These are phyloP conservation scores for Ogataea neopini DNA, from an alignment of 805 yeast species.

Conservation along the genomic window DNA sequence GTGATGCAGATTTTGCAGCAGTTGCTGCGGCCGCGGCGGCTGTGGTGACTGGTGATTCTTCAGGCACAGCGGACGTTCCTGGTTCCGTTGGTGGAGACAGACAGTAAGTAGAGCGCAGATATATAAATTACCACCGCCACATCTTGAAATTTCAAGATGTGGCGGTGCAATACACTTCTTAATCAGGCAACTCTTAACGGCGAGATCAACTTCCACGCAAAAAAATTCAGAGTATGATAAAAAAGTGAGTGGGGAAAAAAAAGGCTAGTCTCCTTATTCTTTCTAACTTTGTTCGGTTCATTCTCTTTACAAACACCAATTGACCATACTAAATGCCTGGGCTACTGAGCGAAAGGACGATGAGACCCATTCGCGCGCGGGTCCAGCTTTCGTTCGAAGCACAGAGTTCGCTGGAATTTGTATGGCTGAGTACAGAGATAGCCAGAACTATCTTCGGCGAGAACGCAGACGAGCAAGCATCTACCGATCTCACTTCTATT, in stretches of 20 bases:
- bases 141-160: constrained; percentile 8
- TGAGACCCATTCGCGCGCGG: constrained; percentile 16
- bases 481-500: background rate
- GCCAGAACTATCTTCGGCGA: constrained; percentile 18
- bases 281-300: background rate
- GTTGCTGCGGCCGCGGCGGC: constrained; percentile 37
- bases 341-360: constrained; percentile 4
- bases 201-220: background rate
- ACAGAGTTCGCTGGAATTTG: constrained; percentile 21
- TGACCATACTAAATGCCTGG: constrained; percentile 19
- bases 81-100: background rate
- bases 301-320: background rate
- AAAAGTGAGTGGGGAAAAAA: constrained; percentile 1
- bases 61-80: background rate
- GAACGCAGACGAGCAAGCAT: constrained; percentile 2
- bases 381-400: constrained; percentile 24
- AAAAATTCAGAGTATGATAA: background rate
- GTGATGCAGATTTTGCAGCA: constrained; percentile 32
- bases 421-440: constrained; percentile 19
- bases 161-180: background rate
- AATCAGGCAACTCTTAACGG: constrained; percentile 8
- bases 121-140: background rate
- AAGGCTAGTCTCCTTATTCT: background rate
- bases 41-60: constrained; percentile 13
- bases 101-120: background rate